phyloP scores from a whole-genome alignment of 257 asterid genomes.

The Solanum pinnatisectum region DNA sequence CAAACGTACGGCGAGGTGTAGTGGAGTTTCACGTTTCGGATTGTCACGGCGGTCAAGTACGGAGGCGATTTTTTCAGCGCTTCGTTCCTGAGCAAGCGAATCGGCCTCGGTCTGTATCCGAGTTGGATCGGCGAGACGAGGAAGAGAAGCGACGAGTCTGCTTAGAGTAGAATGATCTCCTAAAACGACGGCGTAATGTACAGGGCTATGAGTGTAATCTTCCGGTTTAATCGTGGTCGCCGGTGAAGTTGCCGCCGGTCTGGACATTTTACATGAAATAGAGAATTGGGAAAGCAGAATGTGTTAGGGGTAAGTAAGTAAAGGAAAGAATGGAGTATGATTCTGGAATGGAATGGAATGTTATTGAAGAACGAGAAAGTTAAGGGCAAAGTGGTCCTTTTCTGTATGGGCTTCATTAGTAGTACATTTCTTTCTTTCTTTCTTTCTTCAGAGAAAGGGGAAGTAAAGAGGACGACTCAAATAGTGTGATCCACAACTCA shows the following conservation, averaged over 20 bases:
- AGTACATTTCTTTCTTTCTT: not conserved
- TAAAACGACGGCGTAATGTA: conserved; percentile 74
- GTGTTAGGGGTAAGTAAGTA: not conserved
- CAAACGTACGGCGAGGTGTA: conserved; percentile 91
- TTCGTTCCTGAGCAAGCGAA: conserved; percentile 50
- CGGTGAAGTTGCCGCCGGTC: conserved; percentile 19
- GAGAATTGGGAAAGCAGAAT: not conserved
- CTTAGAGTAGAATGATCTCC: conserved; percentile 54
- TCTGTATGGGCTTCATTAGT: not conserved
- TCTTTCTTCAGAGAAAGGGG: not conserved
- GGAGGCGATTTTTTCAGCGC: conserved; percentile 60
- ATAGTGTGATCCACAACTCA: not conserved
- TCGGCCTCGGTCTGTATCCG: conserved; percentile 45
- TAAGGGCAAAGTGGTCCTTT: conserved; percentile 8
- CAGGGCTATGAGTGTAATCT: conserved; percentile 66
- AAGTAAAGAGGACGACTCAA: not conserved
- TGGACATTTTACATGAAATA: conserved; percentile 35
- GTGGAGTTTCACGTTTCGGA: conserved; percentile 60
- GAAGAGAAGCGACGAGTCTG: conserved; percentile 46
- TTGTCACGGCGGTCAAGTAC: conserved; percentile 81
- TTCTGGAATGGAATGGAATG: conserved; percentile 14
- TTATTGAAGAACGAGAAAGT: conserved; percentile 8
- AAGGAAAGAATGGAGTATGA: not conserved
- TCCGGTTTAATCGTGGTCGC: conserved; percentile 48
- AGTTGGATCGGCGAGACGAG: conserved; percentile 43